A percentile compares a stretch with the other conserved stretches of the same genome.
Evolutionary conservation across 2,329 filamentous ascomycete genomes (phyloP).

Genomic region (Pestalotiopsis sp.): DNA sequence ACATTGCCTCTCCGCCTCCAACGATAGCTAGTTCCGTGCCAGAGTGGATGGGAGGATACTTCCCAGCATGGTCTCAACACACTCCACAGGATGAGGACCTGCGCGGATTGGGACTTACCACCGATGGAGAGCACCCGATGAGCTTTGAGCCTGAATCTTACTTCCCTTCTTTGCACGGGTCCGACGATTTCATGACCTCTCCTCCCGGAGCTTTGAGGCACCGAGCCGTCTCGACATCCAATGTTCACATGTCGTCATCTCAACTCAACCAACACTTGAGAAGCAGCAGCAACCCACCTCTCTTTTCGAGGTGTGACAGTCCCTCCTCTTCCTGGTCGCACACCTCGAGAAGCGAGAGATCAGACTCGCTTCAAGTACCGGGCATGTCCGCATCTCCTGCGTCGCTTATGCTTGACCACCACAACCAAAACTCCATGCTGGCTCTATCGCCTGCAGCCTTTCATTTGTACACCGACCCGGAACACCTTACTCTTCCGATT

Average conservation of each 20-base stretch:
- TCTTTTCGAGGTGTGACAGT: constrained; percentile 28
- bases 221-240: constrained; percentile 26
- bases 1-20: background rate
- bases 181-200: constrained; percentile 19
- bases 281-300: constrained; percentile 32
- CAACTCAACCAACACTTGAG: constrained; percentile 27
- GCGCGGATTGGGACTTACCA: constrained; percentile 28
- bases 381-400: constrained; percentile 15
- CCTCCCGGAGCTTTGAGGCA: constrained; percentile 21
- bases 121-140: constrained; percentile 27
- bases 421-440: constrained; percentile 1
- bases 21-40: background rate
- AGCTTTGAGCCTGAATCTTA: constrained; percentile 25
- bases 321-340: constrained; percentile 28
- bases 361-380: constrained; percentile 25
- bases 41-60: constrained; percentile 20
- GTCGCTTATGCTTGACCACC: constrained; percentile 15
- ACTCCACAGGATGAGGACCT: constrained; percentile 25
- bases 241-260: constrained; percentile 22
- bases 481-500: constrained; percentile 30
- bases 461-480: constrained; percentile 27
- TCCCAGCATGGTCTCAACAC: constrained; percentile 29
- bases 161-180: constrained; percentile 25
- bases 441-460: constrained; percentile 17
- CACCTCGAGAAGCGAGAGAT: constrained; percentile 22